These are phyloP conservation scores for Coniochaeta ligniaria DNA, from an alignment of 2,329 filamentous ascomycete genomes.

Conservation along the genomic window DNA sequence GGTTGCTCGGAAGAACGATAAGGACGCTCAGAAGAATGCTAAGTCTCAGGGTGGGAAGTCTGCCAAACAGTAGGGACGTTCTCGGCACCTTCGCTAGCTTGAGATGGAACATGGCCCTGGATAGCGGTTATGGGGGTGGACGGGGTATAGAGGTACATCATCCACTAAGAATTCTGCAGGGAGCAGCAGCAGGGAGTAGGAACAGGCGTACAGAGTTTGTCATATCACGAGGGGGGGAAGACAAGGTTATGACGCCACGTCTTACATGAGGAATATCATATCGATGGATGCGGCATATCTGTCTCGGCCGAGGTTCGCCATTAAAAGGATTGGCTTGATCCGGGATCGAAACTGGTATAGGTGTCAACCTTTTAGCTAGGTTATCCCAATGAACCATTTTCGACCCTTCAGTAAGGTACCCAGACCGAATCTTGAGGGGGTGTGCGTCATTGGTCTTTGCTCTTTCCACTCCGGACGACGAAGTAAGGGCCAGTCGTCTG, in stretches of 20 bases:
- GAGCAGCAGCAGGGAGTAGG: background rate
- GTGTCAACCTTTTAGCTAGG: background rate
- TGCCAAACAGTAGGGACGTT: conserved; percentile 3
- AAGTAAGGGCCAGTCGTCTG: conserved; percentile 67
- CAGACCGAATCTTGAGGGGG: background rate
- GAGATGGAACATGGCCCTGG: background rate
- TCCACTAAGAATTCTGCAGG: background rate
- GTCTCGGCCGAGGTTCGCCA: background rate
- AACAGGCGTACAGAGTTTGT: background rate
- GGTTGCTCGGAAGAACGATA: conserved; percentile 3
- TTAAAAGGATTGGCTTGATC: background rate
- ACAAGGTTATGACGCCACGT: background rate
- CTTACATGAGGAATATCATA: background rate
- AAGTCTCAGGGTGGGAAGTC: background rate
- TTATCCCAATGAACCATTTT: background rate
- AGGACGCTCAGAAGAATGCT: conserved; percentile 2
- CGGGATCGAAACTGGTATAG: background rate
- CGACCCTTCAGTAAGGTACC: background rate
- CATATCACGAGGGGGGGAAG: background rate
- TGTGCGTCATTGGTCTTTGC: background rate
- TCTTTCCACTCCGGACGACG: conserved; percentile 59
- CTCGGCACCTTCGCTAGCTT: background rate
- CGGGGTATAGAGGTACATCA: background rate
- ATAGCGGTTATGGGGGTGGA: background rate
- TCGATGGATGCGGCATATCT: background rate